Percentiles rank a stretch among this genome's conserved stretches.
These are phyloP conservation scores for Lactarius hatsudake DNA, from an alignment of 768 basidiomycete species.

Conservation along the genomic window DNA sequence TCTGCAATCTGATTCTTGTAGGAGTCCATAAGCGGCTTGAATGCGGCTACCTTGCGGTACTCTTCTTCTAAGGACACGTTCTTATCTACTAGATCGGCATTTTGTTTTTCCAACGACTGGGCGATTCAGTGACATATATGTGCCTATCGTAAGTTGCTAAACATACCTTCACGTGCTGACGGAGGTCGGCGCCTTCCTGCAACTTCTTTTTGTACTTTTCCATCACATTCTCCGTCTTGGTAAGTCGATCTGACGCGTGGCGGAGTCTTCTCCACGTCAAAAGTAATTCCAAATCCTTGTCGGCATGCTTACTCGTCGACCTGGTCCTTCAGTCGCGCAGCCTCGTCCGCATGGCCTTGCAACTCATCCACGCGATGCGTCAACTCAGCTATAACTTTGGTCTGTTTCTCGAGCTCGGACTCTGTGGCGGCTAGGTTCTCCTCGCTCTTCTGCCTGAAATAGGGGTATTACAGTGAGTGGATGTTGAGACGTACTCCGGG, in stretches of 20 bases:
- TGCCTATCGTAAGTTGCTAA: slow-evolving; percentile 22
- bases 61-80: slow-evolving; percentile 93
- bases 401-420: slow-evolving; percentile 80
- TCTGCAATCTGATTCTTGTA: slow-evolving; percentile 86
- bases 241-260: slow-evolving; percentile 86
- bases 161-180: slow-evolving; percentile 77
- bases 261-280: slow-evolving; percentile 56
- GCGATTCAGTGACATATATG: not conserved
- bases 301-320: slow-evolving; percentile 76
- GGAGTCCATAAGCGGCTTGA: slow-evolving; percentile 87
- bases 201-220: slow-evolving; percentile 99
- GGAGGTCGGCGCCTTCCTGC: slow-evolving; percentile 87
- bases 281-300: slow-evolving; percentile 8
- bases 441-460: slow-evolving; percentile 84
- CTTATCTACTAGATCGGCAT: slow-evolving; percentile 86
- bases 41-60: slow-evolving; percentile 78
- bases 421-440: slow-evolving; percentile 84
- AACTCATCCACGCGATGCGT: slow-evolving; percentile 81
- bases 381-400: slow-evolving; percentile 62
- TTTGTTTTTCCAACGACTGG: slow-evolving; percentile 89
- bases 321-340: slow-evolving; percentile 81
- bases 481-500: not conserved
- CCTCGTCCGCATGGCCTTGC: slow-evolving; percentile 72
- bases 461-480: slow-evolving; percentile 34
- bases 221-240: slow-evolving; percentile 96